Base-by-base conservation (phyloP, 805 yeast genomes). In the Priceomyces castillae region DNA sequence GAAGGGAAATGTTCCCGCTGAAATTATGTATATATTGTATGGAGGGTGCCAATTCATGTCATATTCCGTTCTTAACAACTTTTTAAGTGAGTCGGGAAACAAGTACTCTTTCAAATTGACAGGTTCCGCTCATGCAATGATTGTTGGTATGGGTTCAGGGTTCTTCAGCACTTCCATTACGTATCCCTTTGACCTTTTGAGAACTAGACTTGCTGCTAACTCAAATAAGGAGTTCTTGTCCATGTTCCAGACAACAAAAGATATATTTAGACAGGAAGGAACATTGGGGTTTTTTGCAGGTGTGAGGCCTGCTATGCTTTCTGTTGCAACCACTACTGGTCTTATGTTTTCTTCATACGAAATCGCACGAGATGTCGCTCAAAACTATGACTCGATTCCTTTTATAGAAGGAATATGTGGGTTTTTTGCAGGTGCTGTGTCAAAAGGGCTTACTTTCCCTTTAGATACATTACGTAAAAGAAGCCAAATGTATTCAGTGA, bases 1-100 rank as follows among this genome's bases (percentile, higher is more conserved):
- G 98, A 90, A 90, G 60, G 99, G 99, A 0, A 94, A 94, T 58
- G 74, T 88, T 0, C 96, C 99, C 0, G 99, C 98, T 0, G 89
- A 89, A 49, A 61, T 81, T 30, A 78, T 94, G 81, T 94, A 94
- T 56, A 68, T 92, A 11, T 51, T 86, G 9, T 94, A 92, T 55
- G 97, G 98, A 10, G 87, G 87, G 0, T 67, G 79, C 0, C 98
- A 94, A 61, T 94, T 94, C 64, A 71, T 92, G 1, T 66, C 86
- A 1, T 87, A 84, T 55, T 72, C 89, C 1, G 58, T 72, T 0
- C 62, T 79, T 25, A 86, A 83, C 58, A 61, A 57, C 4, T 39
- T 61, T 16, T 55, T 83, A n/a, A 53, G 66, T 1, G 47, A 62
- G 1, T 25, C 59, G 2, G 69, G 68, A 40, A 45, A 49, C 2